phyloP scores from a whole-genome alignment of 2,329 filamentous ascomycete species.

The Aspergillus intermedius region DNA sequence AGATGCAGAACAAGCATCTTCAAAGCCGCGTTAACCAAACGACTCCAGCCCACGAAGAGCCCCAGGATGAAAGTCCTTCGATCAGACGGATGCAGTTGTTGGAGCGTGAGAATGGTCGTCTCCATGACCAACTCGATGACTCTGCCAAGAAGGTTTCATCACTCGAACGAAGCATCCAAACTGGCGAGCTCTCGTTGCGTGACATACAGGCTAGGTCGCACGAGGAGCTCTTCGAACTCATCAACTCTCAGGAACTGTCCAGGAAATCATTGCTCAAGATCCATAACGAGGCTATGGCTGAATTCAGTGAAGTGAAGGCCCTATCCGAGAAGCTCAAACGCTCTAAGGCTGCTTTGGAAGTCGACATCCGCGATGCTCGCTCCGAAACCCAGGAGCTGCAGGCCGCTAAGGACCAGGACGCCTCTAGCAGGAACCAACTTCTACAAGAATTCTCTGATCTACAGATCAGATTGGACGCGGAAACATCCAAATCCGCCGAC shows the following conservation, averaged over 20 bases:
- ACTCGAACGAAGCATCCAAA: constrained; percentile 77
- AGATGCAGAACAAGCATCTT: constrained; percentile 92
- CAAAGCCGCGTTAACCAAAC: constrained; percentile 75
- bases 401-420: constrained; percentile 74
- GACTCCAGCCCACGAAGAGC: constrained; percentile 55
- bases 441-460: constrained; percentile 89
- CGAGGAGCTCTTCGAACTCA: constrained; percentile 84
- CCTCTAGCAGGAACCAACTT: constrained; percentile 78
- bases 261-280: constrained; percentile 72
- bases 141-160: constrained; percentile 87
- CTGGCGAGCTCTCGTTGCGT: constrained; percentile 78
- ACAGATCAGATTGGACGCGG: constrained; percentile 85
- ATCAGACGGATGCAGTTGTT: constrained; percentile 78
- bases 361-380: constrained; percentile 75
- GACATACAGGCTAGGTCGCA: constrained; percentile 91
- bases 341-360: constrained; percentile 69
- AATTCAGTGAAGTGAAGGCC: constrained; percentile 78
- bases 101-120: constrained; percentile 80
- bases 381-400: constrained; percentile 79
- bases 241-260: constrained; percentile 89
- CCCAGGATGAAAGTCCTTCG: constrained; percentile 70
- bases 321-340: constrained; percentile 84
- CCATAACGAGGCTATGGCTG: constrained; percentile 77
- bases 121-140: constrained; percentile 92
- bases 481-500: constrained; percentile 77